A percentile compares a stretch with the other conserved stretches of the same genome.
phyloP scores from a whole-genome alignment of 345 rosid genomes.

The Lumnitzera littorea region DNA sequence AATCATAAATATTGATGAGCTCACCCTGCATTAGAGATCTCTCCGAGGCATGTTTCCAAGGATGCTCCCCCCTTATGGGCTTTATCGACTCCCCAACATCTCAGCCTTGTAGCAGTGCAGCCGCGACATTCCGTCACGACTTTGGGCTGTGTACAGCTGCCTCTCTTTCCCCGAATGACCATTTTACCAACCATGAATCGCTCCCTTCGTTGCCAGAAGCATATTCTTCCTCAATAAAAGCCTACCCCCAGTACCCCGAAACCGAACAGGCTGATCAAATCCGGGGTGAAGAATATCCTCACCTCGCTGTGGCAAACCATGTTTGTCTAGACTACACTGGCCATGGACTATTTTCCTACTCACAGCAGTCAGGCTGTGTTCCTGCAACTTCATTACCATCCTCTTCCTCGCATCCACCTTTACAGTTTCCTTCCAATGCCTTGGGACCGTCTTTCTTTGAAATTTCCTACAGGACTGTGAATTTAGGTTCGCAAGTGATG shows the following conservation, averaged over 20 bases:
- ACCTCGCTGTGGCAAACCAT: conserved; percentile 40
- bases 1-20: conserved; percentile 19
- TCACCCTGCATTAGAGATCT: conserved; percentile 35
- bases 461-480: conserved; percentile 40
- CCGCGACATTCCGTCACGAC: conserved; percentile 26
- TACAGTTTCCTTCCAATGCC: background rate
- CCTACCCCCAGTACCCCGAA: conserved; percentile 44
- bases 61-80: conserved; percentile 48
- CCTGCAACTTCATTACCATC: conserved; percentile 21
- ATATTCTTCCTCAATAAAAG: conserved; percentile 31
- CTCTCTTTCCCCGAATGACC: conserved; percentile 28
- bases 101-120: background rate
- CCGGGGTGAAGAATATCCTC: conserved; percentile 51
- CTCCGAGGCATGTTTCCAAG: conserved; percentile 40
- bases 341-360: conserved; percentile 74
- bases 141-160: conserved; percentile 37
- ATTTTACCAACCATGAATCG: conserved; percentile 83
- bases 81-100: conserved; percentile 10
- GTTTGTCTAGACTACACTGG: conserved; percentile 59
- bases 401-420: conserved; percentile 13
- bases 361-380: conserved; percentile 23
- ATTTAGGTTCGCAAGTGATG: conserved; percentile 28
- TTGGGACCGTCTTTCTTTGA: conserved; percentile 27
- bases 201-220: conserved; percentile 59
- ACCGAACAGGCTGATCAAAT: conserved; percentile 54